Evolutionary conservation across 306 rosid species (phyloP), one percentile per base, ranked within the genome.

Genomic region (Prinsepia uniflora): DNA sequence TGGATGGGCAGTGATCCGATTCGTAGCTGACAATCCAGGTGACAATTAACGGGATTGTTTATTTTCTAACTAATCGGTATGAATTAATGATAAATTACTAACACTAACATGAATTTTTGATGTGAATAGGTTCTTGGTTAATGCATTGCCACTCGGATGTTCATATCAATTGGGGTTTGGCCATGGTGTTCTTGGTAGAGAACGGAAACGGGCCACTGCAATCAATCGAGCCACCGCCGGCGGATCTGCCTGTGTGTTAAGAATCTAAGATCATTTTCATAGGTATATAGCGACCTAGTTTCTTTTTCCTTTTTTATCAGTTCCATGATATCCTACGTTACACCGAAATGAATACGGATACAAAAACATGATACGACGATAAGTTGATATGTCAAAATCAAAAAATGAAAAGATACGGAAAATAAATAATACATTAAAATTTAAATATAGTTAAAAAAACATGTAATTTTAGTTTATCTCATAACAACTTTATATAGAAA

Each of bases 1-100:
- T 68, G 99, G 99, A 34, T 94, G 99, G 97, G 88, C 99, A 6
- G 97, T 94, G 66, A 89, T 91, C 18, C 80, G 99, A 70, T 94
- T 94, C 61, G 96, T 94, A 0, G 96, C 99, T 19, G 97, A 91
- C 68, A 94, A 94, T 59, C 99, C 99, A 76, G 99, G 98, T 90
- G 71, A 67, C 46, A 62, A 70, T 34, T 49, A 42, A 30, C 36
- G 2, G 3, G 36, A 30, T 30, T 30, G 4, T 30, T 10, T 46
- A 46, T 11, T 46, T 46, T 46, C 10, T 46, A 12, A 10, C 20
- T 49, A 0, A 6, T 2, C 18, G 20, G 7, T 19, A 22, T 30
- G 5, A 64, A 61, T 39, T 53, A 22, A 55, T 36, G 20, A 42
- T 30, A 30, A 2, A 30, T 30, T 30, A 30, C 36, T 30, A 17